Base-by-base conservation (phyloP, 768 basidiomycete species). In the Suillus fuscotomentosus region DNA sequence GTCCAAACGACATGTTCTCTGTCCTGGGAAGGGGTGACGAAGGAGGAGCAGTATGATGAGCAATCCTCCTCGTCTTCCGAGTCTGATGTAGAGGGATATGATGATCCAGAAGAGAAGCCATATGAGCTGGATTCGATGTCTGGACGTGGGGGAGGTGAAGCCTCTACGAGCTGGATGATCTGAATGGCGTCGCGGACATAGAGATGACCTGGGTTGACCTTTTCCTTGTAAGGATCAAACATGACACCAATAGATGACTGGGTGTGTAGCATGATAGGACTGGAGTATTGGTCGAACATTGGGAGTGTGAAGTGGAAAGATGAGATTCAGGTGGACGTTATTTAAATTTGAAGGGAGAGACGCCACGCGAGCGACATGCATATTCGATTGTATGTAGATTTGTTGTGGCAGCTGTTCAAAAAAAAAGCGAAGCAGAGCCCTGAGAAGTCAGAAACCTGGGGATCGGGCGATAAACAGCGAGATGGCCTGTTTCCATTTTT, bases 91-190 rank as follows among this genome's bases (percentile, higher is more conserved):
- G 69, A 74, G 0, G 81, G 75, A 6, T 70, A 77, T 15, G 78
- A 78, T 34, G 75, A 76, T 36, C 66, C 71, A 6, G 76, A 79
- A 34, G 79, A 81, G 0, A 81, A 80, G 7, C 79, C 80, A 3
- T 77, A 78, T 20, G 75, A 75, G 77, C 79, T 62, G 76, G 80
- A 67, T 3, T 64, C 62, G 65, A 70, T 63, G 70, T 69, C 68
- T 67, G 73, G 77, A 14, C 81, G 82, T 15, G 80, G 77, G 0
- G 89, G 88, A 1, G 89, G 82, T 0, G 84, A 73, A 9, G 82
- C 86, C 70, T 91, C 90, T 59, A 86, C 85, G 75, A 91, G 89
- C 77, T 91, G 85, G 60, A 92, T 91, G 78, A 90, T 86, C 72
- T 88, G 84, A 24, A 86, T 76, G 24, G 82, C 50, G 27, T 27